Conservation (phyloP, 768 basidiomycete genomes). For the Mycena olivaceomarginata region DNA sequence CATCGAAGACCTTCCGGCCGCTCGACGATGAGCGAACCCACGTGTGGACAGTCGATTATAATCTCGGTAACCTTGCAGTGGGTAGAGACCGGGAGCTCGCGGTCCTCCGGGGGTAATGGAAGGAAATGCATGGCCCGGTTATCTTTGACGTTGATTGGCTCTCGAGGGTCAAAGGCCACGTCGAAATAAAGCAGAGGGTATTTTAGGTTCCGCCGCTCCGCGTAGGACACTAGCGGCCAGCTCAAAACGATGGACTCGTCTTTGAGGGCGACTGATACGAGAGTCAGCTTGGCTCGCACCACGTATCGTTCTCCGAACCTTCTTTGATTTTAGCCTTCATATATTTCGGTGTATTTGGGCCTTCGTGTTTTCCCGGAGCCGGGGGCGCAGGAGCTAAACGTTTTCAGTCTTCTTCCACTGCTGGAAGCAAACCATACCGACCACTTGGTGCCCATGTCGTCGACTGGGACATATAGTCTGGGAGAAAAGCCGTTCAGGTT, state of each 20-base stretch:
- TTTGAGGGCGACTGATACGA: constrained; percentile 35
- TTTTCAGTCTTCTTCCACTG: constrained; percentile 7
- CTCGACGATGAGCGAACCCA: constrained; percentile 63
- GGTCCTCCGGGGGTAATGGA: constrained; percentile 59
- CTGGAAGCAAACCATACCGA: background rate
- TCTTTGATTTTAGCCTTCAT: constrained; percentile 44
- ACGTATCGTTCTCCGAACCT: constrained; percentile 2
- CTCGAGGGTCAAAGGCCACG: constrained; percentile 42
- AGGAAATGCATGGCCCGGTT: constrained; percentile 40
- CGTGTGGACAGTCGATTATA: constrained; percentile 65
- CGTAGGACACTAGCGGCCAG: constrained; percentile 42
- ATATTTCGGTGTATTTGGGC: constrained; percentile 42
- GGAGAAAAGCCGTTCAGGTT: background rate
- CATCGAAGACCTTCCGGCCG: constrained; percentile 67
- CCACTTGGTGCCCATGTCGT: constrained; percentile 19
- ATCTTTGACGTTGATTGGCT: constrained; percentile 35
- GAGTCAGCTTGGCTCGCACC: background rate
- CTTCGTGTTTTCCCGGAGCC: constrained; percentile 36
- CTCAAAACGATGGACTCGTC: constrained; percentile 42
- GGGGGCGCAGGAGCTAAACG: constrained; percentile 7
- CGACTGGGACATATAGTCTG: constrained; percentile 26
- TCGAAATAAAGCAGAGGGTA: constrained; percentile 44
- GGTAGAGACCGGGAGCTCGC: constrained; percentile 64
- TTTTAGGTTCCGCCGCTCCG: constrained; percentile 32
- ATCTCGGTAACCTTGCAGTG: constrained; percentile 68